Conservation (phyloP, 345 rosid species). For the Anastatica hierochuntica region DNA sequence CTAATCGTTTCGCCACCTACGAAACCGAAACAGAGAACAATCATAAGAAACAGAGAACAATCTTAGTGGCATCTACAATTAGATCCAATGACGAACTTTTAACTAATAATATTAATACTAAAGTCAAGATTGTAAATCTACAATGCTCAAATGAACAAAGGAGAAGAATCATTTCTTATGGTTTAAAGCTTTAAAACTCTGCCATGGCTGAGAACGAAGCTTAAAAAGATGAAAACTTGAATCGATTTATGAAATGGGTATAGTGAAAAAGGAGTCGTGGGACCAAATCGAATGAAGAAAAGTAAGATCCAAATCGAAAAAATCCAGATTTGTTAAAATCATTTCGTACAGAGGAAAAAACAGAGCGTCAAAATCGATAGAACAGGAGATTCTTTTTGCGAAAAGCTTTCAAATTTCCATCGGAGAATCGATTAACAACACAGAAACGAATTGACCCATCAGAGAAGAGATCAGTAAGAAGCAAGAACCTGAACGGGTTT, state of each 20-base stretch:
- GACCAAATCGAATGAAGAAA: slow-evolving; percentile 11
- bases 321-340: slow-evolving; percentile 1
- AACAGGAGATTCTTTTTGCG: no score
- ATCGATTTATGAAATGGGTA: not conserved
- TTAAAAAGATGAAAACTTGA: slow-evolving; percentile 4
- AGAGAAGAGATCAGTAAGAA: not conserved
- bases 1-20: slow-evolving; percentile 81
- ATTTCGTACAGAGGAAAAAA: not conserved
- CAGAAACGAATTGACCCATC: slow-evolving; percentile 1
- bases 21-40: not conserved
- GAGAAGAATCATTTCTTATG: not conserved
- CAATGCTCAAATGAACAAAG: not conserved
- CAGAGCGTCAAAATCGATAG: no score
- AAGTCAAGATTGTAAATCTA: not conserved
- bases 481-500: slow-evolving; percentile 33
- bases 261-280: slow-evolving; percentile 9
- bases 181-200: no score
- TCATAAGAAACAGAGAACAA: not conserved
- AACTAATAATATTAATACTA: not conserved
- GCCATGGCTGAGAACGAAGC: no score
- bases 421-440: no score
- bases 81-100: not conserved
- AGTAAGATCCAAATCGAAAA: slow-evolving; percentile 16
- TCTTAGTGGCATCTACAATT: no score
- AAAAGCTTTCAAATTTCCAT: no score